Evolutionary conservation across 805 yeast genomes (phyloP), one percentile per base, ranked within the genome.

Genomic region (Hanseniaspora guilliermondii): DNA sequence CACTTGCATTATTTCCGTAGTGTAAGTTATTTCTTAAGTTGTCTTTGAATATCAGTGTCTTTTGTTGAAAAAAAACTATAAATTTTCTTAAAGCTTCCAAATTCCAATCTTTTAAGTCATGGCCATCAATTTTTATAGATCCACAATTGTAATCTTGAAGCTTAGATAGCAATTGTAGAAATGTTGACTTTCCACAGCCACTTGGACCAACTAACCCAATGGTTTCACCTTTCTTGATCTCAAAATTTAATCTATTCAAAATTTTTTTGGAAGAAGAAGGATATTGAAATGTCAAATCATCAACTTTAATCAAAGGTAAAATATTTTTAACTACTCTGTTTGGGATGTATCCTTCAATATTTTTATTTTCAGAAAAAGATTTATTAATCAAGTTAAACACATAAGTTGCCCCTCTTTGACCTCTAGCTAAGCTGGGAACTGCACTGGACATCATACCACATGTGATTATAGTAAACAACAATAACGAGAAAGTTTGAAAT

Each of bases 161-260:
- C 49, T 83, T 70, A 1, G 80, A 66, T 0, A 89, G 58, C 12
- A 89, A 60, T 1, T 74, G 70, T 0, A 79, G 67, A 1, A 91
- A 58, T 0, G 97, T 87, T 0, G 96, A 84, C 66, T 93, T 93
- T 0, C 99, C 99, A 14, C 83, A 76, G 0, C 99, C 99, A 1
- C 97, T 86, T 36, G 77, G 79, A 0, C 98, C 99, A 3, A 82
- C 78, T 1, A 93, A 66, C 0, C 86, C 93, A 21, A 84, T 70
- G 0, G 77, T 70, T 55, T 79, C 77, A 19, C 78, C 76, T 11
- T 68, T 60, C 0, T 61, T 30, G 1, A 89, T 64, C 0, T 56
- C 42, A 33, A 83, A 68, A 9, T 66, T 65, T 6, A 85, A 60
- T 32, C 73, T 60, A 1, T 69, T 65, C 33, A 83, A 70, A 3